Base-by-base conservation (phyloP, 345 rosid genomes). In the Rhizophora apiculata region DNA sequence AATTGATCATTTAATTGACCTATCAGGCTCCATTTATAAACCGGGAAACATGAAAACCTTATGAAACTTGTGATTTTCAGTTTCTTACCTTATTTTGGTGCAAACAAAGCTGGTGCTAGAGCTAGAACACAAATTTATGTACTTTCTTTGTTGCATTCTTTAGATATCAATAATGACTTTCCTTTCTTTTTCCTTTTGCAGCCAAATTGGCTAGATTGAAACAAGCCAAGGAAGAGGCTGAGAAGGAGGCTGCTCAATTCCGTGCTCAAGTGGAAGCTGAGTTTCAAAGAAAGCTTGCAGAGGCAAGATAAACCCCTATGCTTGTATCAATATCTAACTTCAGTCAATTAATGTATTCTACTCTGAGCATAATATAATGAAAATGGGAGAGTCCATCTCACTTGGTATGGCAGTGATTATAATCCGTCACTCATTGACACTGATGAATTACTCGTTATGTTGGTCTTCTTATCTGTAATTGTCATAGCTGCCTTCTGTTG, bases 201-300 rank as follows among this genome's bases (percentile, higher is more conserved):
- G 96, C 89, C 10, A 89, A 92, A 80, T 62, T 86, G 88, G 81
- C 88, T 54, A 82, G 92, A 34, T 78, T 89, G 77, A 92, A 85
- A 79, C 94, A 89, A 78, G 96, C 96, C 79, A 91, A 91, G 80
- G 96, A 89, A 67, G 97, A 91, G 79, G 97, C 97, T 43, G 96
- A 92, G 67, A 85, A 67, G 76, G 96, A 89, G 75, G 71, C 84
- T 68, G 87, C 87, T 26, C 89, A 83, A 66, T 81, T 79, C 76
- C 86, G 88, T 43, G 81, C 92, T 43, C 90, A 83, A 64, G 68
- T 85, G 82, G 97, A 89, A 70, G 78, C 71, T 53, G 86, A 87
- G 58, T 92, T 86, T 77, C 97, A 89, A 79, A 89, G 76, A 78
- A 88, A 86, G 80, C 80, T 88, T 49, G 78, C 86, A 6, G 94